Base-by-base conservation (phyloP, 225 moss, liverwort and hornwort genomes). In the Neckera pumila region DNA sequence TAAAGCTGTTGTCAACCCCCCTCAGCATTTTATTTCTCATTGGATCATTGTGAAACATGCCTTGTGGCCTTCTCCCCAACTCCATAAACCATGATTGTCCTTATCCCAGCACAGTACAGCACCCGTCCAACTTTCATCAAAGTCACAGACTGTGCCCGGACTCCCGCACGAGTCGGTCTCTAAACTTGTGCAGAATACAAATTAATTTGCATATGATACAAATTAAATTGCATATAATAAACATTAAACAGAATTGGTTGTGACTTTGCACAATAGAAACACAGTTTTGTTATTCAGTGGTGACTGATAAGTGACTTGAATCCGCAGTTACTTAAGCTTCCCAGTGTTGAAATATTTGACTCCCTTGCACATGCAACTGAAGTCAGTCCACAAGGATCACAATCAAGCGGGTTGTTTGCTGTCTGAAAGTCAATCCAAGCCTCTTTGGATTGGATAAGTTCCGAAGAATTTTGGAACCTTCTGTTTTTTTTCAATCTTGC, bases 11-110 rank as follows among this genome's bases (percentile, higher is more conserved):
- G 14, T 34, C 42, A 54, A 26, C 13, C 11, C 12, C 12, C 27
- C 64, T 54, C 56, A 17, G 25, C 6, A 51, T 51, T 56, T 25
- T 26, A 18, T 65, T 80, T 87, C 75, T 75, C 81, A 76, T 81
- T 81, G 61, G 88, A 30, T 76, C 42, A 26, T 81, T 43, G 19
- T 84, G 84, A 40, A 86, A 60, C 91, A 89, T 84, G 74, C 36
- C 6, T 6, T 6, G 70, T 47, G 83, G 83, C 78, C 88, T 72
- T 83, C 63, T 53, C 83, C 4, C 8, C 17, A 16, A 25, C 58
- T 58, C 8, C 8, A 43, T 40, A 59, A 91, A 86, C 47, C 72
- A 10, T 13, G 3, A 33, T 34, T 13, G 49, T 20, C 40, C 71
- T 83, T 62, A 89, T 72, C 66, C 10, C 14, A 43, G 27, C 27